Evolutionary conservation across 495 filamentous ascomycete species (phyloP), one percentile per base, ranked within the genome.

Genomic region (Tuber indicum): DNA sequence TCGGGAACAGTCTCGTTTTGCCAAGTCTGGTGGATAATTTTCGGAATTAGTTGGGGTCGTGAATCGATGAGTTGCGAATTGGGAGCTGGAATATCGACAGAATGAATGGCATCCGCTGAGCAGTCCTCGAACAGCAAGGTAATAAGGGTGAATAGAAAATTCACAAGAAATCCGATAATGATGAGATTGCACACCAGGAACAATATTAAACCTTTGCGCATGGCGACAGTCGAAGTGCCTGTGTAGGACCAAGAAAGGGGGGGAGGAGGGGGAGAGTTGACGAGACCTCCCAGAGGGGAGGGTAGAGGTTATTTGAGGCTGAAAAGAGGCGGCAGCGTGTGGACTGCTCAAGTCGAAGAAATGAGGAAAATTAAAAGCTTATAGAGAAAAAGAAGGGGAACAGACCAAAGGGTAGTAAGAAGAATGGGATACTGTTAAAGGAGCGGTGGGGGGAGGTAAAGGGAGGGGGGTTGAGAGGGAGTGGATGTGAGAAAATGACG

Each of bases 1-100:
- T 86, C 87, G 0, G 93, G 94, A 72, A 97, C 91, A 16, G 87
- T 89, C 73, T 91, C 88, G 83, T 94, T 93, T 77, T 90, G 89
- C 84, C 92, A 97, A 44, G 94, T 94, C 83, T 97, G 93, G 84
- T 97, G 93, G 75, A 97, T 93, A 77, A 96, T 95, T 86, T 94
- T 95, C 49, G 93, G 93, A 73, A 96, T 94, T 73, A 93, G 85
- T 78, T 91, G 89, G 16, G 89, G 88, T 49, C 88, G 87, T 72
- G 86, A 84, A 78, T 89, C 88, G 72, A 84, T 84, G 73, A 90
- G 75, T 42, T 87, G 87, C 0, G 89, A 91, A 77, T 89, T 89
- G 1, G 90, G 91, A 32, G 89, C 88, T 1, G 89, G 90, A 70
- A 92, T 87, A 73, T 92, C 90, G 16, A 89, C 85, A 26, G 86